Conservation (phyloP, 31 red algal genomes). For the Pterothamnion heteromorphum region DNA sequence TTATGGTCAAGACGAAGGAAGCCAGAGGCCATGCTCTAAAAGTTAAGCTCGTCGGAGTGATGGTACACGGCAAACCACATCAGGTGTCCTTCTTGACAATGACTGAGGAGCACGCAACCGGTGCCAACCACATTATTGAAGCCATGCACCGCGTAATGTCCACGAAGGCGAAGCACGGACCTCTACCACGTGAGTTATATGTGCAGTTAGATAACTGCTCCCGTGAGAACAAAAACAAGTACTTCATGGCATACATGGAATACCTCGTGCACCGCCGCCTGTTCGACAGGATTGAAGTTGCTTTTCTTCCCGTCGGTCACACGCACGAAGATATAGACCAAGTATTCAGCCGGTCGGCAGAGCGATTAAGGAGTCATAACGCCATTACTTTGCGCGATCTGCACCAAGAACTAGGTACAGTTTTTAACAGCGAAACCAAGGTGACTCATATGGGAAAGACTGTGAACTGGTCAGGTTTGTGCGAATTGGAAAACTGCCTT, state of each 20-base stretch:
- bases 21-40: not conserved
- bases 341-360: not conserved
- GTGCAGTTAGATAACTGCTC: conserved; percentile 14
- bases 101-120: not conserved
- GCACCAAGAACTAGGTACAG: not conserved
- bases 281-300: not conserved
- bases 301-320: conserved; percentile 30
- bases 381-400: not conserved
- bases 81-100: not conserved
- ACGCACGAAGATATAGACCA: conserved; percentile 41
- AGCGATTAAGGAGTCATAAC: not conserved
- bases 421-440: not conserved
- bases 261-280: not conserved
- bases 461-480: too few relatives aligned
- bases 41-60: not conserved
- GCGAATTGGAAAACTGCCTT: too few relatives aligned
- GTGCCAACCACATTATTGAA: conserved; percentile 23
- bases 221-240: conserved; percentile 15
- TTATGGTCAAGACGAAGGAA: not conserved
- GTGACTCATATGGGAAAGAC: not conserved
- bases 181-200: not conserved
- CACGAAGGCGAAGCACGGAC: not conserved
- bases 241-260: not conserved
- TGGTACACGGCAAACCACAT: not conserved
- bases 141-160: not conserved